These are phyloP conservation scores for Diutina neorugosa DNA, from an alignment of 1,139 yeast genomes.

Conservation along the genomic window DNA sequence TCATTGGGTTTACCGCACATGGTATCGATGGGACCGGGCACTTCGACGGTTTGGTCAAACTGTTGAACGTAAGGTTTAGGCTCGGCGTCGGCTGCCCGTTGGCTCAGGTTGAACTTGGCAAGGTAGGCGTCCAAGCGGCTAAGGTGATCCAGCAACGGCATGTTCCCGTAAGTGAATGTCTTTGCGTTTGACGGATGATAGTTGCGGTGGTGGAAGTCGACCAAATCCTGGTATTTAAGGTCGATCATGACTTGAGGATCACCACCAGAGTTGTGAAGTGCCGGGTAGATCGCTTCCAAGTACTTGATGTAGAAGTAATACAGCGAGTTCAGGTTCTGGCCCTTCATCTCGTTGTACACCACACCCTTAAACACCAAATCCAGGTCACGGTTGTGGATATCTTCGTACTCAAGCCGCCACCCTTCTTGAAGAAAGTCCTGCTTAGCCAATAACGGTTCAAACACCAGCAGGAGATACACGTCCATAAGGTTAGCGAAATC, in stretches of 20 bases:
- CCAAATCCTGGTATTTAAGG: constrained; percentile 59
- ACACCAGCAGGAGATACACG: constrained; percentile 80
- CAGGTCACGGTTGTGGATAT: constrained; percentile 40
- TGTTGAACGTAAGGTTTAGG: constrained; percentile 14
- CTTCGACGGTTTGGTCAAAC: constrained; percentile 10
- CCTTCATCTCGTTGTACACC: constrained; percentile 97
- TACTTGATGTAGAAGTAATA: constrained; percentile 77
- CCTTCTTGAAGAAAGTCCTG: constrained; percentile 94
- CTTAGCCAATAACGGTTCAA: constrained; percentile 65
- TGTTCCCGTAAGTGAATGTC: constrained; percentile 79
- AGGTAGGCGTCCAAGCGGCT: constrained; percentile 23
- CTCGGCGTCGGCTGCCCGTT: constrained; percentile 39
- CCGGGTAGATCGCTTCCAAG: constrained; percentile 76
- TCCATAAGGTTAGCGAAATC: constrained; percentile 80
- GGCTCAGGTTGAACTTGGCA: constrained; percentile 29
- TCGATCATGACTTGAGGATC: constrained; percentile 76
- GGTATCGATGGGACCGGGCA: constrained; percentile 74
- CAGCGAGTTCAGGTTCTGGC: constrained; percentile 84
- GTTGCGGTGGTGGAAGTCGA: constrained; percentile 57
- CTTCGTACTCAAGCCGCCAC: constrained; percentile 84
- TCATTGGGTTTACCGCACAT: constrained; percentile 49
- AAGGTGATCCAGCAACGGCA: constrained; percentile 54
- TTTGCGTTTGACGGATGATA: constrained; percentile 88
- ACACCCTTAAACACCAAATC: constrained; percentile 83
- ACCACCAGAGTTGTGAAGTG: constrained; percentile 86